Conservation (phyloP, 169 alveolate species). For the Plasmodium coatneyi region DNA sequence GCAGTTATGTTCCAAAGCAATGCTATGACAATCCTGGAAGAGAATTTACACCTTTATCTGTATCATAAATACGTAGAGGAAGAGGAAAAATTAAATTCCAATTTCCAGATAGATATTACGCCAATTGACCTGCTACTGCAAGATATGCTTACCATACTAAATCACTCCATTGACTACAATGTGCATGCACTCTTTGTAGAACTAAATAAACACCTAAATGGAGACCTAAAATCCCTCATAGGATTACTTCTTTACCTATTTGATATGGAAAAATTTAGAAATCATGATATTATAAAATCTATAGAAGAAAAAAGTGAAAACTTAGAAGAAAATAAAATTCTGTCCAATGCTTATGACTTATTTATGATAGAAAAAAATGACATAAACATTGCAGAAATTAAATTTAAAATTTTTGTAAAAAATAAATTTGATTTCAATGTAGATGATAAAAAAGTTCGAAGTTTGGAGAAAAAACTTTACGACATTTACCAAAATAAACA, state of each 20-base stretch:
- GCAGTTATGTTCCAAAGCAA: conserved; percentile 28
- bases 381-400: neutral
- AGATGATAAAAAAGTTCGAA: neutral
- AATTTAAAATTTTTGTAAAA: conserved; percentile 20
- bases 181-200: conserved; percentile 12
- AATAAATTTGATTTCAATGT: conserved; percentile 11
- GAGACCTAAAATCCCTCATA: conserved; percentile 18
- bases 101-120: neutral
- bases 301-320: neutral
- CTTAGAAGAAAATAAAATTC: neutral
- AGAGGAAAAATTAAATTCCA: neutral
- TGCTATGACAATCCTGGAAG: conserved; percentile 32
- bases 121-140: neutral
- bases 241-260: conserved; percentile 4
- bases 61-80: conserved; percentile 6
- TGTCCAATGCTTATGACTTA: neutral
- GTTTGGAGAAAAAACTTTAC: conserved; percentile 12
- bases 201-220: conserved; percentile 22
- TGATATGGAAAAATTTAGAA: neutral
- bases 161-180: neutral
- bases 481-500: conserved; percentile 6
- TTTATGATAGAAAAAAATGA: conserved; percentile 16
- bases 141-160: conserved; percentile 25
- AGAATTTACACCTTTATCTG: neutral
- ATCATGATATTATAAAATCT: neutral